A percentile compares a stretch with the other conserved stretches of the same genome.
Evolutionary conservation across 306 rosid species (phyloP).

Genomic region (Trifolium fragiferum): DNA sequence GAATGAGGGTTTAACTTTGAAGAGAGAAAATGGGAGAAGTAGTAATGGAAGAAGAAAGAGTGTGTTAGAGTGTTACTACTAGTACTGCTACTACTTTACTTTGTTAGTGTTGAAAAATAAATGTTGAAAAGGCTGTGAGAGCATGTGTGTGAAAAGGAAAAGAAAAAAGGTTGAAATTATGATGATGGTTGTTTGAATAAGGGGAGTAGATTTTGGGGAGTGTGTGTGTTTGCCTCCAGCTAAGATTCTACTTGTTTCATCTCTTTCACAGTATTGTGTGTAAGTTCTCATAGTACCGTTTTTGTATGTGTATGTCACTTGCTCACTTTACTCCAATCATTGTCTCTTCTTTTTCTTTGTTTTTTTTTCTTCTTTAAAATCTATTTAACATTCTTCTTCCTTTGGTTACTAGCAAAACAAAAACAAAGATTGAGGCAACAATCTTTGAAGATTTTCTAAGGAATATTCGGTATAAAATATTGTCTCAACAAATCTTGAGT

Average conservation of each 20-base stretch:
- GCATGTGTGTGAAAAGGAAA: slow-evolving; percentile 37
- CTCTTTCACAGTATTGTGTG: background rate
- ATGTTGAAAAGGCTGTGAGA: background rate
- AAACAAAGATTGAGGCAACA: slow-evolving; percentile 9
- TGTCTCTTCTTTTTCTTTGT: slow-evolving; percentile 32
- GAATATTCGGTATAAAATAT: background rate
- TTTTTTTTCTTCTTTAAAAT: background rate
- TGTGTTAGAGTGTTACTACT: background rate
- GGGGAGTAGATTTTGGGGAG: slow-evolving; percentile 38
- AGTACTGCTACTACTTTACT: background rate
- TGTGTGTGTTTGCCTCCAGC: slow-evolving; percentile 64
- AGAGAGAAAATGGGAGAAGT: background rate
- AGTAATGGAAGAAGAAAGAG: slow-evolving; percentile 21
- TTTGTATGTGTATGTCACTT: background rate
- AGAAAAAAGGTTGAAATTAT: slow-evolving; percentile 47
- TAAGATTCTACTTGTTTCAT: slow-evolving; percentile 64
- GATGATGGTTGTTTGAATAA: slow-evolving; percentile 1
- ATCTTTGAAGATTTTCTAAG: background rate
- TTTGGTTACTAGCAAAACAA: slow-evolving; percentile 18
- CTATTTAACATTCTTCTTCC: slow-evolving; percentile 6
- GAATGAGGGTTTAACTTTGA: background rate
- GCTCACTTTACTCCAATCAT: slow-evolving; percentile 28
- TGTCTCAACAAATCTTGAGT: no score
- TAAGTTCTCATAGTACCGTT: background rate
- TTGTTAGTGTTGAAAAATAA: slow-evolving; percentile 11